Conservation (phyloP, 352 stramenopile species). For the Elongisporangium undulatum region DNA sequence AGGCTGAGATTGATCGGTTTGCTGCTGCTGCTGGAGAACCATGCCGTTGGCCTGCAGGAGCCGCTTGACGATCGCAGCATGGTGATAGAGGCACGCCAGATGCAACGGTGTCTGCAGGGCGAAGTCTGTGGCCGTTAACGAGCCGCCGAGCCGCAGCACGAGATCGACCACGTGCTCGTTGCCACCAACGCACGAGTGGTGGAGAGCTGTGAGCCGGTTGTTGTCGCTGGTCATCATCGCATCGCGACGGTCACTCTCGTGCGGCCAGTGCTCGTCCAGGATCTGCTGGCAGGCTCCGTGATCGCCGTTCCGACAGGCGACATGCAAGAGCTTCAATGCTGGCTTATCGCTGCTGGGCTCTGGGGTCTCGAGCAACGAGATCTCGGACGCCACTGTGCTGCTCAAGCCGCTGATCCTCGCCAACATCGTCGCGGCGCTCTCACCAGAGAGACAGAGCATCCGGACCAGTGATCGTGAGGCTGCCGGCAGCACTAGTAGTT, state of each 20-base stretch:
- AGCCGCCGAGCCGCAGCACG: slow-evolving; percentile 34
- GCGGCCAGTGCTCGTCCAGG: slow-evolving; percentile 16
- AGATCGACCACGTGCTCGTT: slow-evolving; percentile 43
- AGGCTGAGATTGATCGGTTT: neutral
- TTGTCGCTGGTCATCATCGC: slow-evolving; percentile 13
- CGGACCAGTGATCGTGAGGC: slow-evolving; percentile 16
- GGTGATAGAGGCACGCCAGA: slow-evolving; percentile 39
- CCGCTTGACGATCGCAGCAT: slow-evolving; percentile 50
- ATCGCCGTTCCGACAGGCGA: slow-evolving; percentile 34
- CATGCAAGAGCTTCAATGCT: slow-evolving; percentile 12
- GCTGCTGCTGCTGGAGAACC: neutral
- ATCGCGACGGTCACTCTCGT: slow-evolving; percentile 12
- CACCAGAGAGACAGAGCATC: slow-evolving; percentile 49
- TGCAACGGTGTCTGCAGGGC: slow-evolving; percentile 53
- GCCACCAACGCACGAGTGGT: slow-evolving; percentile 42
- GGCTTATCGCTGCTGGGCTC: neutral
- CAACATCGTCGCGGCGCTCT: slow-evolving; percentile 19
- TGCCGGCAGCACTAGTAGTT: slow-evolving; percentile 15
- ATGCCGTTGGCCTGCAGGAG: slow-evolving; percentile 18
- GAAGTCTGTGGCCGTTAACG: slow-evolving; percentile 26
- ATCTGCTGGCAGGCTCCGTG: slow-evolving; percentile 35
- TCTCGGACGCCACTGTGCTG: neutral
- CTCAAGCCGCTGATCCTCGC: neutral
- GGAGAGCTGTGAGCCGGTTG: slow-evolving; percentile 35
- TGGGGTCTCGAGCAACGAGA: neutral